Evolutionary conservation across 805 yeast species (phyloP), one percentile per base, ranked within the genome.

Genomic region (Candida boleticola): DNA sequence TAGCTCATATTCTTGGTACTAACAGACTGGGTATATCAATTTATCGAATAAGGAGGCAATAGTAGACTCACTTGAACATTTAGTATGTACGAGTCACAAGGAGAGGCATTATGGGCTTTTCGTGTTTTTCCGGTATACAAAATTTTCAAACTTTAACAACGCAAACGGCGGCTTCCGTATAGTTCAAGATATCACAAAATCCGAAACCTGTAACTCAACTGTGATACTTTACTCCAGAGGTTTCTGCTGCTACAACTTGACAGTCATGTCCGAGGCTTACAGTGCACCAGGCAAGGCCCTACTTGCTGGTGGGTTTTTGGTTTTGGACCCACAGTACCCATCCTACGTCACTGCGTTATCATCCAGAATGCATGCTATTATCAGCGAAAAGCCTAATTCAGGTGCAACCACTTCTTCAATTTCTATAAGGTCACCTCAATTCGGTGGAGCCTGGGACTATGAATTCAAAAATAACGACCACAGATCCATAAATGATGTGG

Each of bases 231-330:
- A n/a, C n/a, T n/a, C n/a, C n/a, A n/a, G n/a, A n/a, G n/a, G n/a
- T n/a, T n/a, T n/a, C n/a, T n/a, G n/a, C n/a, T n/a, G n/a, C n/a
- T n/a, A n/a, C n/a, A n/a, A n/a, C n/a, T n/a, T n/a, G n/a, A n/a
- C n/a, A n/a, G n/a, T n/a, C 22, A 31, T 31, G 35, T 16, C 35
- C 9, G 27, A 11, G 27, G 87, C 83, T 6, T 92, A 80, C 58
- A 85, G 96, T 56, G 95, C 98, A 0, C 97, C 99, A 0, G 97
- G 98, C 0, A 93, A 93, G 61, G 98, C 97, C 1, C 69, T 93
- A 21, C 53, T 93, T 10, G 97, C 93, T 0, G 99, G 99, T 16
- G 99, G 99, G 0, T 93, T 93, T 58, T 72, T 93, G 26, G 98
- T 93, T 0, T 67, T 93, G 17, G 93, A 86, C 44, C 90, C 90